A percentile compares a stretch with the other conserved stretches of the same genome.
phyloP scores from a whole-genome alignment of 805 yeast species.

The Cyberlindnera saturnus region DNA sequence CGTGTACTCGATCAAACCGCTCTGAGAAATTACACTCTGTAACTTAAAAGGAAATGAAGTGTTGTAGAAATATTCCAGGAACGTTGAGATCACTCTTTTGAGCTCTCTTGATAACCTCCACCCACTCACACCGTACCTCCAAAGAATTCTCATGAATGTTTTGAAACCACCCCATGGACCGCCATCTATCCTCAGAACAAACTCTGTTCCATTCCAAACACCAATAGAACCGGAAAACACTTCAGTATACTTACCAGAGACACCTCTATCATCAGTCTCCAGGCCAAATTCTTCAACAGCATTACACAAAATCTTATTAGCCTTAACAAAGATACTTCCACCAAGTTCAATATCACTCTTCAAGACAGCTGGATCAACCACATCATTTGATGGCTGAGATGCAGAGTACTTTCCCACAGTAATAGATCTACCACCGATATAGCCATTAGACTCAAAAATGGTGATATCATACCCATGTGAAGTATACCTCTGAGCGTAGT shows the following conservation, averaged over 20 bases:
- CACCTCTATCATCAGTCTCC: slow-evolving; percentile 8
- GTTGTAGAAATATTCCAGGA: slow-evolving; percentile 26
- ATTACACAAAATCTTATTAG: slow-evolving; percentile 31
- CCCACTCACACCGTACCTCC: slow-evolving; percentile 28
- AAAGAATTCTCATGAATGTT: slow-evolving; percentile 17
- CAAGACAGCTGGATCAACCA: slow-evolving; percentile 10
- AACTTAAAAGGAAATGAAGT: slow-evolving; percentile 33
- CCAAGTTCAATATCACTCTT: slow-evolving; percentile 35
- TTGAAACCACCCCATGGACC: not conserved
- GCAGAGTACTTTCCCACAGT: slow-evolving; percentile 22
- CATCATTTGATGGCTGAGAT: slow-evolving; percentile 3
- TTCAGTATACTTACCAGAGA: slow-evolving; percentile 3
- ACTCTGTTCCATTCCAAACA: slow-evolving; percentile 33
- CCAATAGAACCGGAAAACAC: slow-evolving; percentile 21
- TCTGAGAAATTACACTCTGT: slow-evolving; percentile 1
- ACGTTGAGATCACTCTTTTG: slow-evolving; percentile 21
- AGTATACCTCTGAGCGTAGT: slow-evolving; percentile 35
- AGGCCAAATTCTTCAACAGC: slow-evolving; percentile 35
- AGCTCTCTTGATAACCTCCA: slow-evolving; percentile 15
- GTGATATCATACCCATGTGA: slow-evolving; percentile 31
- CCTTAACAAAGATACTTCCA: slow-evolving; percentile 37
- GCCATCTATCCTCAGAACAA: slow-evolving; percentile 14
- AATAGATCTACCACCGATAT: slow-evolving; percentile 42
- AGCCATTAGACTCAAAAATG: slow-evolving; percentile 32
- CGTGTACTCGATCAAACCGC: slow-evolving; percentile 20